phyloP scores from a whole-genome alignment of 192 early-diverging fungal species.

The Gryganskiella cystojenkinii region DNA sequence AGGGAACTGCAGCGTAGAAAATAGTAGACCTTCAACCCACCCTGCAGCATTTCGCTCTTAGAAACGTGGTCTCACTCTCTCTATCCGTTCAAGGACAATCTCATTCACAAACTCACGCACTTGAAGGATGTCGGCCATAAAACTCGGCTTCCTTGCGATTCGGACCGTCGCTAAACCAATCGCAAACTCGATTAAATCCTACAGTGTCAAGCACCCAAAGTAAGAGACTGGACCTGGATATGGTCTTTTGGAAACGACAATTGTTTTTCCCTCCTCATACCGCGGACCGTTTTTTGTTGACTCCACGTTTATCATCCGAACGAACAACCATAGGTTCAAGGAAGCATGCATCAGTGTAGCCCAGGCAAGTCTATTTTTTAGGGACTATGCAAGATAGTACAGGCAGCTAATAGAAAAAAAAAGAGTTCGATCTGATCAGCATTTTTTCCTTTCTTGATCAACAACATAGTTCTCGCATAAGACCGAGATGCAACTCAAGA shows the following conservation, averaged over 20 bases:
- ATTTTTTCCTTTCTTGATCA: neutral
- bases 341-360: constrained; percentile 81
- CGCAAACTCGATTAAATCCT: constrained; percentile 56
- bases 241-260: neutral
- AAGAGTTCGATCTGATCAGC: neutral
- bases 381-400: too few species aligned
- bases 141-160: constrained; percentile 69
- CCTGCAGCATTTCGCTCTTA: too few species aligned
- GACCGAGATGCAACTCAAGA: constrained; percentile 87
- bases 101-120: too few species aligned
- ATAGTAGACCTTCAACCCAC: too few species aligned
- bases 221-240: constrained; percentile 33
- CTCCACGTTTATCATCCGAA: neutral
- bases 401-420: neutral
- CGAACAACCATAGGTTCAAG: constrained; percentile 55
- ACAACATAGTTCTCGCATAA: constrained; percentile 69
- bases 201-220: constrained; percentile 56
- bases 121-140: constrained; percentile 68
- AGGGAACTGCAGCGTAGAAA: too few species aligned
- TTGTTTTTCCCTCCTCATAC: neutral
- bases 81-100: too few species aligned
- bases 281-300: neutral
- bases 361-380: constrained; percentile 48
- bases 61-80: too few species aligned
- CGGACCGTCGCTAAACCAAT: constrained; percentile 75